Conservation (phyloP, 495 filamentous ascomycete species). For the Chlorociboria aeruginascens region DNA sequence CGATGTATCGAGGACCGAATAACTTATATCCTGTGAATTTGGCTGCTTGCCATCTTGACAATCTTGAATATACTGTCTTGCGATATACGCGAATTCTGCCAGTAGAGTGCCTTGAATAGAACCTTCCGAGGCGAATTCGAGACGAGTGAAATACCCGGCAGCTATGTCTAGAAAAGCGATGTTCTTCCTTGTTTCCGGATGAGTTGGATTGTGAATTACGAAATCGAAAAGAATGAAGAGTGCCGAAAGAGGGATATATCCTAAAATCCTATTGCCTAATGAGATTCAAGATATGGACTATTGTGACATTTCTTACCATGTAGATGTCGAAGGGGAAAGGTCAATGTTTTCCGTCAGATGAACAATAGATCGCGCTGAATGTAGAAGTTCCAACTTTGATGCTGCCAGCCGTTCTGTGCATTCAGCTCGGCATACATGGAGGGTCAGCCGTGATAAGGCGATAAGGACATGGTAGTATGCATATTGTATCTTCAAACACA, state of each 20-base stretch:
- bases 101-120: conserved; percentile 22
- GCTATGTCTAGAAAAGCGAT: conserved; percentile 23
- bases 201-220: conserved; percentile 27
- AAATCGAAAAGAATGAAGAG: conserved; percentile 31
- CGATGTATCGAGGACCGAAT: no score
- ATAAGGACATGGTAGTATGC: conserved; percentile 23
- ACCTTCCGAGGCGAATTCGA: conserved; percentile 23
- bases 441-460: conserved; percentile 20
- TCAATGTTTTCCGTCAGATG: conserved; percentile 25
- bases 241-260: conserved; percentile 22
- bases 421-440: conserved; percentile 15
- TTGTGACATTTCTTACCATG: conserved; percentile 21
- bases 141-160: conserved; percentile 24
- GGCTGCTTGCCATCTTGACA: not conserved
- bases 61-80: conserved; percentile 22
- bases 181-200: conserved; percentile 25
- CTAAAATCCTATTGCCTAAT: conserved; percentile 13
- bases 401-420: not conserved
- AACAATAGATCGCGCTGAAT: conserved; percentile 12
- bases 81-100: conserved; percentile 24
- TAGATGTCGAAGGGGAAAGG: conserved; percentile 20
- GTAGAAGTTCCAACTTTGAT: not conserved
- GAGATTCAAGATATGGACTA: not conserved
- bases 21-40: no score
- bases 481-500: not conserved